Conservation (phyloP, 139 green algal genomes). For the Tetradesmus lagerheimii region DNA sequence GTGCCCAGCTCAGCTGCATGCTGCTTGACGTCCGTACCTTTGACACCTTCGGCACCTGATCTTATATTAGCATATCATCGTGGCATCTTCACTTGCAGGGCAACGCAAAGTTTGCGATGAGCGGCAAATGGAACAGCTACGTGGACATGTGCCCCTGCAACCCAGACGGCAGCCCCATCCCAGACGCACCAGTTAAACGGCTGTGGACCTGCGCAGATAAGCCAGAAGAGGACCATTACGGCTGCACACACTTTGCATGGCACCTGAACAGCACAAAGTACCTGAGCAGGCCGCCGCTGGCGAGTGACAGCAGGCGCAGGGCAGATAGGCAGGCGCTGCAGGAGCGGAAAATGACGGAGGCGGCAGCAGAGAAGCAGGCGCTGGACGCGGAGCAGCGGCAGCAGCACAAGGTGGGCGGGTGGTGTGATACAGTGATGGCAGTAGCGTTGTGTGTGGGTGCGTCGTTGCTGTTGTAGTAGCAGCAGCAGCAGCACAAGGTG, state of each 20-base stretch:
- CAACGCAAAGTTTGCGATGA: constrained; percentile 56
- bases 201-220: constrained; percentile 85
- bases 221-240: constrained; percentile 90
- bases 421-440: background rate
- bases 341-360: constrained; percentile 57
- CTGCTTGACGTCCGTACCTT: too few species aligned
- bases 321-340: constrained; percentile 76
- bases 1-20: too few species aligned
- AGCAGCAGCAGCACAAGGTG: too few species aligned
- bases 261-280: constrained; percentile 78
- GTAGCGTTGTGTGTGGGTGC: background rate
- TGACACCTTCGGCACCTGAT: too few species aligned
- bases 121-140: constrained; percentile 89
- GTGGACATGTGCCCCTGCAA: constrained; percentile 82
- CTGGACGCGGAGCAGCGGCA: constrained; percentile 87
- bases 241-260: constrained; percentile 92
- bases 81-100: constrained; percentile 69
- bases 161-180: constrained; percentile 69
- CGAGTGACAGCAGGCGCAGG: constrained; percentile 81
- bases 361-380: constrained; percentile 79
- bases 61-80: background rate
- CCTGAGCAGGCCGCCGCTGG: constrained; percentile 63
- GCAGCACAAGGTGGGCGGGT: constrained; percentile 60
- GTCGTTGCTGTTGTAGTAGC: too few species aligned
- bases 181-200: constrained; percentile 58